phyloP scores from a whole-genome alignment of 2,329 filamentous ascomycete genomes.

The Diaporthe destruens region DNA sequence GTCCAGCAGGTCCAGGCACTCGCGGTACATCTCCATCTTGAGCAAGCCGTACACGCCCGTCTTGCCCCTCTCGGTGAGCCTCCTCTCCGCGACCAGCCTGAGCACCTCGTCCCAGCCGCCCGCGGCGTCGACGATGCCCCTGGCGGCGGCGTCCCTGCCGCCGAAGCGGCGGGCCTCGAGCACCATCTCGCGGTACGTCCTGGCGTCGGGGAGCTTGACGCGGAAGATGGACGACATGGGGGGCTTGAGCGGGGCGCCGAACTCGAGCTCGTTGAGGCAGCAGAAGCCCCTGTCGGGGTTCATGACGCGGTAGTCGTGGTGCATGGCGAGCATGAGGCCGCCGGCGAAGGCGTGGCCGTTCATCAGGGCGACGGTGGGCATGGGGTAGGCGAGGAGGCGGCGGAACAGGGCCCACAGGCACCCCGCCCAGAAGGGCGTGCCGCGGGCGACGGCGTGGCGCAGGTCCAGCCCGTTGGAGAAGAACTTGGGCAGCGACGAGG shows the following conservation, averaged over 20 bases:
- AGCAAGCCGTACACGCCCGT: slow-evolving; percentile 77
- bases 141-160: slow-evolving; percentile 72
- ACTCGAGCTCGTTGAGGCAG: slow-evolving; percentile 85
- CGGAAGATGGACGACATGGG: slow-evolving; percentile 83
- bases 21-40: slow-evolving; percentile 82
- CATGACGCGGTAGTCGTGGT: slow-evolving; percentile 86
- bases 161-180: slow-evolving; percentile 80
- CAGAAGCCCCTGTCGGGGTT: slow-evolving; percentile 78
- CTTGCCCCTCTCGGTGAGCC: slow-evolving; percentile 71
- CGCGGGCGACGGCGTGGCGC: slow-evolving; percentile 67
- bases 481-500: slow-evolving; percentile 81
- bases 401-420: slow-evolving; percentile 75
- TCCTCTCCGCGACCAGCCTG: slow-evolving; percentile 68
- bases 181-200: slow-evolving; percentile 72
- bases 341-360: slow-evolving; percentile 87
- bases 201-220: slow-evolving; percentile 69
- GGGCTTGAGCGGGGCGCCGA: slow-evolving; percentile 80
- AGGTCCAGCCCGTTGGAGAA: slow-evolving; percentile 88
- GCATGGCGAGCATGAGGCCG: slow-evolving; percentile 84
- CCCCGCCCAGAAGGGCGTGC: slow-evolving; percentile 71
- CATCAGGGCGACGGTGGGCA: slow-evolving; percentile 84
- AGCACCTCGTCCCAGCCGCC: slow-evolving; percentile 75
- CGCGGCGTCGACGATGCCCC: slow-evolving; percentile 76
- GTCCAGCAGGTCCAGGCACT: slow-evolving; percentile 70
- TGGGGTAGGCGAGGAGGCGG: slow-evolving; percentile 77